Percentiles rank a stretch among this genome's conserved stretches.
Conservation (phyloP, 1,139 yeast genomes). For the Spathaspora jeffriesii region DNA sequence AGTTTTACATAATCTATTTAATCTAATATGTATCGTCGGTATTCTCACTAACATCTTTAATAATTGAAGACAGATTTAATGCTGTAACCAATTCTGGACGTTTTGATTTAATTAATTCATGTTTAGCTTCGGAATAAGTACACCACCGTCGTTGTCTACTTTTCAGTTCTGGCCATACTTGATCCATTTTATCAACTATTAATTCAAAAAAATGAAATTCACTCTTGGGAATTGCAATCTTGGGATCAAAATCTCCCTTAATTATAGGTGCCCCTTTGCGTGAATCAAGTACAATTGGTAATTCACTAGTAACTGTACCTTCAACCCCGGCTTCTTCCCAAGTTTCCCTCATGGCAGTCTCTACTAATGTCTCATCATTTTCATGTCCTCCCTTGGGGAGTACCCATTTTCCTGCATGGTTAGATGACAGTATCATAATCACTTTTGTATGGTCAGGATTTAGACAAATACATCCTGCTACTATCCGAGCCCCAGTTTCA, state of each 20-base stretch:
- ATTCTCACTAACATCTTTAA: slow-evolving; percentile 26
- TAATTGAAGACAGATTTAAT: slow-evolving; percentile 52
- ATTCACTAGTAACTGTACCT: slow-evolving; percentile 53
- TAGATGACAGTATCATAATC: slow-evolving; percentile 75
- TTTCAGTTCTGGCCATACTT: slow-evolving; percentile 72
- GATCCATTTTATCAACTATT: slow-evolving; percentile 54
- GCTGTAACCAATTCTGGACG: slow-evolving; percentile 74
- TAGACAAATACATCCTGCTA: slow-evolving; percentile 88
- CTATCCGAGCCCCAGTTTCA: slow-evolving; percentile 74
- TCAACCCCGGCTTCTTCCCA: slow-evolving; percentile 98
- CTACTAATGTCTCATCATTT: slow-evolving; percentile 66
- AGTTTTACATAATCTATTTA: slow-evolving; percentile 9
- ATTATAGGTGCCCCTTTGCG: slow-evolving; percentile 58
- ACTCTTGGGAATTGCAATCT: slow-evolving; percentile 55
- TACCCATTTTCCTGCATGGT: slow-evolving; percentile 72
- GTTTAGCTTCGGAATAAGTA: slow-evolving; percentile 68
- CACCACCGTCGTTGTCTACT: slow-evolving; percentile 76
- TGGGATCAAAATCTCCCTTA: slow-evolving; percentile 43
- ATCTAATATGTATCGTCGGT: slow-evolving; percentile 5
- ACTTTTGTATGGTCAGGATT: slow-evolving; percentile 59
- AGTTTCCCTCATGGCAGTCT: slow-evolving; percentile 80
- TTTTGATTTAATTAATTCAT: slow-evolving; percentile 57
- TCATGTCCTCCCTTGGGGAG: slow-evolving; percentile 98
- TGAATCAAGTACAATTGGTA: slow-evolving; percentile 71
- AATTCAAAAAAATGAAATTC: slow-evolving; percentile 88